Conservation (phyloP, 495 filamentous ascomycete genomes). For the Melanomma pulvis-pyrius region DNA sequence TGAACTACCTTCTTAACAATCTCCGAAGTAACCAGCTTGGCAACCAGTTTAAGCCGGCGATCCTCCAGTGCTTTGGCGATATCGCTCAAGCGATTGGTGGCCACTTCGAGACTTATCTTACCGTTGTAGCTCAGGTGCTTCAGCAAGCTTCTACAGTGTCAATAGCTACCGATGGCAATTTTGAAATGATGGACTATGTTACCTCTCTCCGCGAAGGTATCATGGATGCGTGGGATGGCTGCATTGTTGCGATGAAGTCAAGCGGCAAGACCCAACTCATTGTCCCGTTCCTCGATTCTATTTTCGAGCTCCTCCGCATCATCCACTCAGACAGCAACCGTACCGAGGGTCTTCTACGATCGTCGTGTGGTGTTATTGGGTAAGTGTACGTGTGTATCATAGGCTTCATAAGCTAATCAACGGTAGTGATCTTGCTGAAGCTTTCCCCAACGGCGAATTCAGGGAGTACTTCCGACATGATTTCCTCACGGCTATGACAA, state of each 20-base stretch:
- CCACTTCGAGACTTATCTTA: slow-evolving; percentile 88
- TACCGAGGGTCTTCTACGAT: slow-evolving; percentile 87
- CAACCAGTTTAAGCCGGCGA: slow-evolving; percentile 97
- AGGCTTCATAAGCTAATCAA: slow-evolving; percentile 18
- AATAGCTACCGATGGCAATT: slow-evolving; percentile 66
- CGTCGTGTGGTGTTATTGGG: slow-evolving; percentile 96
- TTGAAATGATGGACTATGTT: slow-evolving; percentile 95
- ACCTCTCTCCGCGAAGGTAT: slow-evolving; percentile 93
- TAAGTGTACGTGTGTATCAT: slow-evolving; percentile 51
- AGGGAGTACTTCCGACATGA: slow-evolving; percentile 80
- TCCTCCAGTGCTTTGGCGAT: slow-evolving; percentile 96
- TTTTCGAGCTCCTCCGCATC: slow-evolving; percentile 84
- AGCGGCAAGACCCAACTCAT: slow-evolving; percentile 69
- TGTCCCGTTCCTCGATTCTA: slow-evolving; percentile 75
- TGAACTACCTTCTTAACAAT: slow-evolving; percentile 93
- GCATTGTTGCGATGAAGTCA: slow-evolving; percentile 87
- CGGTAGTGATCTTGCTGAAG: slow-evolving; percentile 84
- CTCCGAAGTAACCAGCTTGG: slow-evolving; percentile 75
- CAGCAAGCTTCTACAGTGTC: slow-evolving; percentile 87
- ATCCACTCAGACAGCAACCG: slow-evolving; percentile 81
- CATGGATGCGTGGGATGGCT: slow-evolving; percentile 98
- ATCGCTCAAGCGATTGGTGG: slow-evolving; percentile 94
- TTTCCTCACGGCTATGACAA: slow-evolving; percentile 84
- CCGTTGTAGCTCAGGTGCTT: slow-evolving; percentile 88
- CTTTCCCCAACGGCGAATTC: slow-evolving; percentile 89